These are phyloP conservation scores for Tetrahymena borealis DNA, from an alignment of 73 alveolate genomes.

Conservation along the genomic window DNA sequence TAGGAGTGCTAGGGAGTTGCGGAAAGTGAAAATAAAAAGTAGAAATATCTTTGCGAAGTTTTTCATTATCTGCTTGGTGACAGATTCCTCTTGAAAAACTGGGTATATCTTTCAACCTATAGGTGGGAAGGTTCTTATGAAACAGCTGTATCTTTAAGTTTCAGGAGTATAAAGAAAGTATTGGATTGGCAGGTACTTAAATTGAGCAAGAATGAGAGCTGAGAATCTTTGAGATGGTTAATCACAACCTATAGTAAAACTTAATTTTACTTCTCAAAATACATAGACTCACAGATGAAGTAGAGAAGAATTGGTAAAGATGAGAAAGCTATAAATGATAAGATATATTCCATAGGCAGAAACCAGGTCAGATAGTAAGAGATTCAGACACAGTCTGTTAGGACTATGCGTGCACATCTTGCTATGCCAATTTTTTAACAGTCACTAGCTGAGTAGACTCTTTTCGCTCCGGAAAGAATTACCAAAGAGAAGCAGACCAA, in stretches of 20 bases:
- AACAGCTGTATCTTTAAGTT: background rate
- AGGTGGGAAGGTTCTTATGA: background rate
- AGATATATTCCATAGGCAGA: background rate
- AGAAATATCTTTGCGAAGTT: background rate
- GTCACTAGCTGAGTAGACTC: background rate
- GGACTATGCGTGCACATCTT: background rate
- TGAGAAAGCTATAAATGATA: background rate
- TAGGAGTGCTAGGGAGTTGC: background rate
- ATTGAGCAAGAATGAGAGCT: background rate
- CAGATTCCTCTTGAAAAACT: background rate
- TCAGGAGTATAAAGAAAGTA: background rate
- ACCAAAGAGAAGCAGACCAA: constrained; percentile 2
- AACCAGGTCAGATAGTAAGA: background rate
- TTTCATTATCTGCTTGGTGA: background rate
- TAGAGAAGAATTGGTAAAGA: background rate
- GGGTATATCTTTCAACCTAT: background rate
- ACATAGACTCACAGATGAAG: background rate
- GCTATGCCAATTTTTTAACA: background rate
- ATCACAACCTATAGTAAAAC: background rate
- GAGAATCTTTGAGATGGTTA: background rate
- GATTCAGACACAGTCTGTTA: background rate
- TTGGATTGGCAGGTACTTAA: background rate
- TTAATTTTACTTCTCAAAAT: background rate
- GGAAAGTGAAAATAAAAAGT: background rate
- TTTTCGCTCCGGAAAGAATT: background rate